Conservation (phyloP, 202 grass and related monocot species). For the Elaeis oleifera region DNA sequence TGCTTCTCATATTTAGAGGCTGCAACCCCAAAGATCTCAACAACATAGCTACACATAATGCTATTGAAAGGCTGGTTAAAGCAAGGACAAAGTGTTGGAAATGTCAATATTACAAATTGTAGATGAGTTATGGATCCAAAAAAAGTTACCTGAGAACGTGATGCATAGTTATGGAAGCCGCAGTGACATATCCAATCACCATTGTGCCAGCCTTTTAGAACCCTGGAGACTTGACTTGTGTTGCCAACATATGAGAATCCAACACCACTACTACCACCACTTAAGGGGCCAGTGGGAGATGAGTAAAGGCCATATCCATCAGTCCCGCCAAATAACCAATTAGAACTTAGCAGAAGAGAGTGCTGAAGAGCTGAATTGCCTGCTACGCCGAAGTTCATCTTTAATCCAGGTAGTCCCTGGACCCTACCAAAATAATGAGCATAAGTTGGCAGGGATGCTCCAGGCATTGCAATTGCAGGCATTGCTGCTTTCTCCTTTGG, state of each 20-base stretch:
- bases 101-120: too few relatives aligned
- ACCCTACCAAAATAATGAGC: constrained; percentile 61
- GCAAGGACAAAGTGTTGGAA: too few relatives aligned
- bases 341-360: constrained; percentile 44
- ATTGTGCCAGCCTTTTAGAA: constrained; percentile 70
- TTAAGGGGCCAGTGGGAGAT: constrained; percentile 44
- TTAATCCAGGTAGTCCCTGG: constrained; percentile 52
- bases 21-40: too few relatives aligned
- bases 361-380: constrained; percentile 51
- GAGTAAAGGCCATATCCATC: constrained; percentile 56
- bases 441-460: constrained; percentile 56
- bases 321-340: constrained; percentile 47
- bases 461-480: constrained; percentile 69
- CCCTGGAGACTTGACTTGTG: constrained; percentile 39
- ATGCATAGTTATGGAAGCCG: constrained; percentile 94
- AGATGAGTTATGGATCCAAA: too few relatives aligned
- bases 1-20: too few relatives aligned
- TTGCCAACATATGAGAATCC: constrained; percentile 15
- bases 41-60: too few relatives aligned
- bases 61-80: too few relatives aligned
- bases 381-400: constrained; percentile 57
- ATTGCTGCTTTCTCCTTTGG: constrained; percentile 91
- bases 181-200: constrained; percentile 97
- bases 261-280: not conserved
- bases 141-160: constrained; percentile 57